Evolutionary conservation across 148 eudicot species (phyloP).

Genomic region (Persicaria maculosa): DNA sequence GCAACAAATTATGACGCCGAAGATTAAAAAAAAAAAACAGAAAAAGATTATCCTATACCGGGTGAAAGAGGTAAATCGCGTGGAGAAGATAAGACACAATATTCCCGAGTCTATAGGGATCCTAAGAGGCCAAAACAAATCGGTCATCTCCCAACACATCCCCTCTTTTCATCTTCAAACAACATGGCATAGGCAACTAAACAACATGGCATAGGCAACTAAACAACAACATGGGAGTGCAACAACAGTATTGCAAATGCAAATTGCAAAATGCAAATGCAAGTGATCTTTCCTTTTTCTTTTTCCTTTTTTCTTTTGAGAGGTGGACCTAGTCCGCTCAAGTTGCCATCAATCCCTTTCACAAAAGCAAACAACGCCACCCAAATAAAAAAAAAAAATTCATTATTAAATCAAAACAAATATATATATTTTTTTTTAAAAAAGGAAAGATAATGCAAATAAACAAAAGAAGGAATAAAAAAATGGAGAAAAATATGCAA

Average conservation of each 20-base stretch:
- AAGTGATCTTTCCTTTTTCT: neutral
- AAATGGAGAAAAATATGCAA: neutral
- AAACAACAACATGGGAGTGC: no score
- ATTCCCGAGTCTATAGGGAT: neutral
- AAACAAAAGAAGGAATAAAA: neutral
- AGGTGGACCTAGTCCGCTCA: neutral
- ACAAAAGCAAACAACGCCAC: constrained; percentile 12
- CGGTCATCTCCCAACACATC: neutral
- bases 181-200: no score
- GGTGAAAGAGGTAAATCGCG: no score
- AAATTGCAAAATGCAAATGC: neutral
- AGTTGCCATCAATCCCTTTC: constrained; percentile 10
- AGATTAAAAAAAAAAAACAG: no score
- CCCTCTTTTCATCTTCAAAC: constrained; percentile 3
- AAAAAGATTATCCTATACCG: no score
- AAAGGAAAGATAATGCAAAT: neutral
- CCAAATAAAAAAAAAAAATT: neutral
- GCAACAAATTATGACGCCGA: no score
- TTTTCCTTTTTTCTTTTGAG: neutral
- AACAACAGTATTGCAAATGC: no score
- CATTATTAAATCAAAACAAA: neutral
- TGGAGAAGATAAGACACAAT: no score
- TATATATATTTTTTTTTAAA: neutral
- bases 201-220: no score
- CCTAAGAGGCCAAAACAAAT: neutral